phyloP scores from a whole-genome alignment of 345 rosid genomes.

The Atalantia buxifolia region DNA sequence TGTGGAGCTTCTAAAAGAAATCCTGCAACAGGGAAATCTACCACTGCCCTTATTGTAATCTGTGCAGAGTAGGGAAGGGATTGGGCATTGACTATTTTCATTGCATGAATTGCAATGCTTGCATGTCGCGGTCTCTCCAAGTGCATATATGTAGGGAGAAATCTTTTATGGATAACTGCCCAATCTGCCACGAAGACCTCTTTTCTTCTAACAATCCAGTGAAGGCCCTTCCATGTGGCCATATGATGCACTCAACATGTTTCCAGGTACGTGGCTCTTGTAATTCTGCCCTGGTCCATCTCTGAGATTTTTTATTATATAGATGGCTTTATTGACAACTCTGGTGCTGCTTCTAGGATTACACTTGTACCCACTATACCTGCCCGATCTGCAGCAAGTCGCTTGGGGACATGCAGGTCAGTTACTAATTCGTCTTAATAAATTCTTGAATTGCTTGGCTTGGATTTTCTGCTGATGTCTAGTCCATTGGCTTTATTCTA shows the following conservation, averaged over 20 bases:
- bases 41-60: slow-evolving; percentile 86
- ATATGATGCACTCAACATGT: slow-evolving; percentile 82
- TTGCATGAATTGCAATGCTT: slow-evolving; percentile 92
- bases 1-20: slow-evolving; percentile 14
- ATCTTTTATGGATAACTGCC: slow-evolving; percentile 76
- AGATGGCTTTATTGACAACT: slow-evolving; percentile 7
- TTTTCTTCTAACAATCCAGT: slow-evolving; percentile 65
- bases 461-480: neutral
- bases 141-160: slow-evolving; percentile 65
- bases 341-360: slow-evolving; percentile 51
- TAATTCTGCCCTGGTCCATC: neutral
- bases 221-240: slow-evolving; percentile 86
- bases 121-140: slow-evolving; percentile 56
- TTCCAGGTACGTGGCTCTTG: slow-evolving; percentile 50
- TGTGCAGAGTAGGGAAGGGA: slow-evolving; percentile 85
- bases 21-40: slow-evolving; percentile 66
- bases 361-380: slow-evolving; percentile 66
- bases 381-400: slow-evolving; percentile 95
- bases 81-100: slow-evolving; percentile 76
- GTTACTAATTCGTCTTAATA: slow-evolving; percentile 8
- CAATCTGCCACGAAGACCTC: slow-evolving; percentile 74
- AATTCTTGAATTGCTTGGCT: neutral
- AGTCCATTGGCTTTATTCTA: neutral
- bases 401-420: slow-evolving; percentile 91
- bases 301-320: neutral